Conservation (phyloP, 768 basidiomycete genomes). For the Suillus brevipes region DNA sequence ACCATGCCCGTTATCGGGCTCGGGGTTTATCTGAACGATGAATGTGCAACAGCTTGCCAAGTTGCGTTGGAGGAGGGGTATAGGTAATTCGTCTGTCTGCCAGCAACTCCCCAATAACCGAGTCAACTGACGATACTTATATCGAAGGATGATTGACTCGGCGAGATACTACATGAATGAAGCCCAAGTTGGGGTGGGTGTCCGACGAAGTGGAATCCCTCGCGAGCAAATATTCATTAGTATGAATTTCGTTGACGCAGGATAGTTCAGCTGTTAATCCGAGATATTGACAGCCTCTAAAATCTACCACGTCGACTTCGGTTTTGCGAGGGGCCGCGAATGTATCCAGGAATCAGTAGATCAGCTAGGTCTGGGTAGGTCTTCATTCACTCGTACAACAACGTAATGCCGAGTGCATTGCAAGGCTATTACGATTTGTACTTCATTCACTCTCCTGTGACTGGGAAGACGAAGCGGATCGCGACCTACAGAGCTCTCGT, state of each 20-base stretch:
- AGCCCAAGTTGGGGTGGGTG: conserved; percentile 25
- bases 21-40: conserved; percentile 24
- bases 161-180: conserved; percentile 30
- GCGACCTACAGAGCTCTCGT: conserved; percentile 41
- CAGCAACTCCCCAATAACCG: neutral
- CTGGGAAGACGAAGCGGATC: conserved; percentile 39
- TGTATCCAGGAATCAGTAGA: conserved; percentile 24
- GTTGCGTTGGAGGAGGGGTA: conserved; percentile 27
- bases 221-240: conserved; percentile 34
- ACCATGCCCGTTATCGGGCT: conserved; percentile 28
- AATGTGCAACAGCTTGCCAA: conserved; percentile 17
- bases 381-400: neutral
- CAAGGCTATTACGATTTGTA: conserved; percentile 48
- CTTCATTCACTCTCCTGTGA: conserved; percentile 45
- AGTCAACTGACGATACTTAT: neutral
- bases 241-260: conserved; percentile 11
- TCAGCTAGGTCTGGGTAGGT: conserved; percentile 23
- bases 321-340: conserved; percentile 19
- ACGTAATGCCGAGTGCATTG: neutral
- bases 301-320: conserved; percentile 5
- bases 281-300: conserved; percentile 23
- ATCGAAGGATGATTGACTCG: conserved; percentile 25
- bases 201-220: conserved; percentile 21
- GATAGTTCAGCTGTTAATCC: neutral
- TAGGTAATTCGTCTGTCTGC: conserved; percentile 18